These are phyloP conservation scores for Phaeosphaeria sp. DNA, from an alignment of 2,329 filamentous ascomycete species.

Conservation along the genomic window DNA sequence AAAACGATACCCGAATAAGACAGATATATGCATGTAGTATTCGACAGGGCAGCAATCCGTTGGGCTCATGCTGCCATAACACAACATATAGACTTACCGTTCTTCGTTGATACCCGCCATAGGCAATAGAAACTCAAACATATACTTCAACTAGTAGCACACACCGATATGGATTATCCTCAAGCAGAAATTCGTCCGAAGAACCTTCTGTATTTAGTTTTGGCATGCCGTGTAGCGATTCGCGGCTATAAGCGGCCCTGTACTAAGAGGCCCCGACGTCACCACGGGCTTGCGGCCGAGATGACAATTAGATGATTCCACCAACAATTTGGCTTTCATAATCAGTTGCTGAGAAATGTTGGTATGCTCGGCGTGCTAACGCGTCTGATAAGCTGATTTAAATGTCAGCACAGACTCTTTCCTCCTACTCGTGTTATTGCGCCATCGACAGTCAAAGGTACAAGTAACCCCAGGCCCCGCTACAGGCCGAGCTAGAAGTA, in stretches of 20 bases:
- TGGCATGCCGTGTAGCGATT: background rate
- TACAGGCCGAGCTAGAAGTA: constrained; percentile 18
- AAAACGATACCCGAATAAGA: constrained; percentile 16
- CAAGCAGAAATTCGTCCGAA: background rate
- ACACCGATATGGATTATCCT: background rate
- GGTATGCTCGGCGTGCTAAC: constrained; percentile 5
- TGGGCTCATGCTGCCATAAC: background rate
- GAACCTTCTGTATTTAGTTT: background rate
- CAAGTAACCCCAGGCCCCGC: constrained; percentile 16
- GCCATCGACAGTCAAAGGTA: constrained; percentile 32
- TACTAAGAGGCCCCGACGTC: background rate
- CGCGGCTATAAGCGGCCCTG: background rate
- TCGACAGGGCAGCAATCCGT: background rate
- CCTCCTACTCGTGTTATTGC: constrained; percentile 22
- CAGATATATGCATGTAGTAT: background rate
- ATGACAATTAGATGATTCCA: constrained; percentile 7
- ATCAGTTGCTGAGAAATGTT: constrained; percentile 36
- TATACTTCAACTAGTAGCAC: background rate
- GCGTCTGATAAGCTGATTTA: constrained; percentile 14
- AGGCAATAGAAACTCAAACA: background rate
- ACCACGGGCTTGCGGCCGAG: constrained; percentile 24
- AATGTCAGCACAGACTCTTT: background rate
- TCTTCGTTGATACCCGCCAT: constrained; percentile 1
- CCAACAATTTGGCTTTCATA: constrained; percentile 14
- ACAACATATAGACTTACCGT: background rate